Conservation (phyloP, 1,284 basidiomycete species). For the Cryptococcus neoformans region DNA sequence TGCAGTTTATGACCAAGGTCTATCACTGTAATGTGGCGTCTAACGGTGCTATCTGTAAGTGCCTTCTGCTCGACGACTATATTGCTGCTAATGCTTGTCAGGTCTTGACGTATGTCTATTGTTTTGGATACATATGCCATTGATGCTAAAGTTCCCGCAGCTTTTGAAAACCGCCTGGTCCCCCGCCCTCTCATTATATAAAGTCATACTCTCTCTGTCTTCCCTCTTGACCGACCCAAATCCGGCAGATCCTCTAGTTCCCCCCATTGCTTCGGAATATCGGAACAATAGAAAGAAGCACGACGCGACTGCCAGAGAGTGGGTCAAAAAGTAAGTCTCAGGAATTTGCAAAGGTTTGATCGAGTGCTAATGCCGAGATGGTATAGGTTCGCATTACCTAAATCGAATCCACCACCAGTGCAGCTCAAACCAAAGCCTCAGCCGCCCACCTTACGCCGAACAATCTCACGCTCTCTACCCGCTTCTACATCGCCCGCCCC, state of each 20-base stretch:
- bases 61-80: not conserved
- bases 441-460: constrained; percentile 4
- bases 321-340: constrained; percentile 80
- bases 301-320: constrained; percentile 88
- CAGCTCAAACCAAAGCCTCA: constrained; percentile 3
- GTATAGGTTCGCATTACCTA: constrained; percentile 5
- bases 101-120: constrained; percentile 42
- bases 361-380: not conserved
- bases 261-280: constrained; percentile 67
- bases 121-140: not conserved
- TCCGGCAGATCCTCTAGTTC: constrained; percentile 57
- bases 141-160: constrained; percentile 48
- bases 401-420: constrained; percentile 7
- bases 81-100: constrained; percentile 2
- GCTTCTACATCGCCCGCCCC: constrained; percentile 4
- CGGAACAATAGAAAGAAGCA: constrained; percentile 86
- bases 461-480: constrained; percentile 5
- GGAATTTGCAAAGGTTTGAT: not conserved
- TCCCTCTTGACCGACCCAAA: constrained; percentile 86
- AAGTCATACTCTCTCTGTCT: constrained; percentile 82
- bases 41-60: constrained; percentile 51
- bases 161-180: constrained; percentile 88
- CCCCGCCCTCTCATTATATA: constrained; percentile 83
- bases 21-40: constrained; percentile 92
- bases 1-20: constrained; percentile 77